A percentile compares a stretch with the other conserved stretches of the same genome.
Conservation (phyloP, 345 rosid species). For the Fremontodendron californicum region DNA sequence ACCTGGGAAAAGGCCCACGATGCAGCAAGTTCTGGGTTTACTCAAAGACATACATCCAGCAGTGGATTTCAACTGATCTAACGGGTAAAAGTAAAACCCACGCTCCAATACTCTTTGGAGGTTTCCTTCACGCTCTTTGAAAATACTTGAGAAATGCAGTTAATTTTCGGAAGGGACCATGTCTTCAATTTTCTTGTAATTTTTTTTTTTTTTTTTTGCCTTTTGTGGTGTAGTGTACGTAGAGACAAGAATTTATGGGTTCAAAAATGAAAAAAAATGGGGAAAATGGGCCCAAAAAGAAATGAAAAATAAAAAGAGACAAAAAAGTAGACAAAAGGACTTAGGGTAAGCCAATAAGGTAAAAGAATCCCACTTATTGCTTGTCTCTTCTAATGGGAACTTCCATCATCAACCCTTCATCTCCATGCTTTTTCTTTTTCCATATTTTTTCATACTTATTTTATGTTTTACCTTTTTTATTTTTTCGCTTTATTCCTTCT, state of each 20-base stretch:
- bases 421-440: neutral
- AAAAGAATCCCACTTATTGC: neutral
- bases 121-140: neutral
- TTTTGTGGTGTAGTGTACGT: conserved; percentile 10
- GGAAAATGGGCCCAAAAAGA: neutral
- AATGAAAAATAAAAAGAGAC: neutral
- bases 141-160: neutral
- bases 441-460: neutral
- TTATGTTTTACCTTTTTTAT: too few relatives aligned
- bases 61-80: neutral
- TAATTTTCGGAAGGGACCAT: neutral
- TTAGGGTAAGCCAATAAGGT: conserved; percentile 6
- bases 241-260: neutral
- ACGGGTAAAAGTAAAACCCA: neutral
- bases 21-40: conserved; percentile 87
- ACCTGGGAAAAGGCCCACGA: conserved; percentile 73
- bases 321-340: neutral
- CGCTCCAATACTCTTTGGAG: neutral
- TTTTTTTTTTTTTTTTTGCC: too few relatives aligned
- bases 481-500: too few relatives aligned
- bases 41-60: conserved; percentile 67
- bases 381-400: neutral
- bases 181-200: neutral
- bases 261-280: neutral
- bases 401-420: neutral